Evolutionary conservation across 2,329 filamentous ascomycete species (phyloP), one percentile per base, ranked within the genome.

Genomic region (Chaetomium sp.): DNA sequence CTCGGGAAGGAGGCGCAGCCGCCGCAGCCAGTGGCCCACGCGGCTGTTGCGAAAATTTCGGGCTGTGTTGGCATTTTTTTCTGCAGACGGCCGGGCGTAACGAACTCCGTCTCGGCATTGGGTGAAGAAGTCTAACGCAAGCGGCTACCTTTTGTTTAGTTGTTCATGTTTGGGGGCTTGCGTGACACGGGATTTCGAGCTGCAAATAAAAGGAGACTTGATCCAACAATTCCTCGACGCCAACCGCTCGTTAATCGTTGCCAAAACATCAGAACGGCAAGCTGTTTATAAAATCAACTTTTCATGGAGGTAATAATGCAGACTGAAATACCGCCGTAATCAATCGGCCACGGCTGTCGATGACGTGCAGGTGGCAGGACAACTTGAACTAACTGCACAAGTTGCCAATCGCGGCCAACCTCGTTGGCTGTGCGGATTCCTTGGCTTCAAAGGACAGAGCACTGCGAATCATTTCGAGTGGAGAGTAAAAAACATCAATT

Each of bases 1-100:
- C 49, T 49, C 13, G 23, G 38, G 53, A 33, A 25, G 19, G 63
- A 63, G 65, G 65, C 65, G 62, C 63, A 67, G 65, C 33, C 25
- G 56, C 57, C 62, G 62, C 65, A 60, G 58, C 62, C 31, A 57
- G 59, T 56, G 53, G 65, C 65, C 47, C 56, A 31, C 45, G 5
- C 35, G 19, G 25, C 5, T 25, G 31, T 31, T 53, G 42, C 56
- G 16, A 13, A 13, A 33, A 35, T 49, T 25, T 58, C 9, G 57
- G 57, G 63, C 57, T 53, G 57, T 60, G 57, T 56, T 33, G 12
- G 42, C 47, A 31, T 19, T 42, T 21, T 21, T 6, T 33, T 3
- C 33, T 21, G 1, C 57, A 31, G 5, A 21, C 31, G n/a, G 45
- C 25, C 16, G 21, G 49, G 49, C 50, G 27, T 23, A 29, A 35